Conservation (phyloP, 352 stramenopile genomes). For the Hyaloperonospora brassicae region DNA sequence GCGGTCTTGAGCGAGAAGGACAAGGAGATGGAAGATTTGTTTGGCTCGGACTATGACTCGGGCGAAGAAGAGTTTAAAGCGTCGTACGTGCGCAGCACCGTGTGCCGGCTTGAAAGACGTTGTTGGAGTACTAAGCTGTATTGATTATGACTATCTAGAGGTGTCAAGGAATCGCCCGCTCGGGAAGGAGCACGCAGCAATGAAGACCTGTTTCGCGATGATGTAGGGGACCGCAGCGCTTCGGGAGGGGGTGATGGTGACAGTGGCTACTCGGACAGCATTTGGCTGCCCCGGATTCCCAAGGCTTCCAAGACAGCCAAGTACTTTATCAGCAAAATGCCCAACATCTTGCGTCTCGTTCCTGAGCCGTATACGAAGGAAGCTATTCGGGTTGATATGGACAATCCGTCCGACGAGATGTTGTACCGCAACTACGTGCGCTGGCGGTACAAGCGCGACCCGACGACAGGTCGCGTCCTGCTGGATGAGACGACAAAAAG, state of each 20-base stretch:
- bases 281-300: constrained; percentile 74
- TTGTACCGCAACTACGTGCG: constrained; percentile 84
- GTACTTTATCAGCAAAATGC: constrained; percentile 76
- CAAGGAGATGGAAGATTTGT: constrained; percentile 85
- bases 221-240: constrained; percentile 25
- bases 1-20: constrained; percentile 32
- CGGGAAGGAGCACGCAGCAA: constrained; percentile 46
- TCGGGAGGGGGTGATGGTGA: constrained; percentile 22
- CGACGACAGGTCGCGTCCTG: constrained; percentile 46
- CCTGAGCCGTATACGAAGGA: constrained; percentile 71
- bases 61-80: constrained; percentile 86
- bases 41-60: constrained; percentile 85
- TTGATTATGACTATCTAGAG: constrained; percentile 30
- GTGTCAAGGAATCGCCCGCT: constrained; percentile 76
- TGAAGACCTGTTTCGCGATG: constrained; percentile 39
- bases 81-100: constrained; percentile 34
- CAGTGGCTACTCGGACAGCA: constrained; percentile 36
- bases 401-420: constrained; percentile 74
- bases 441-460: constrained; percentile 66
- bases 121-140: constrained; percentile 3
- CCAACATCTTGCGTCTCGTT: constrained; percentile 78
- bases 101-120: background rate
- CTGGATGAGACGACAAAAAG: constrained; percentile 52
- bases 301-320: constrained; percentile 52
- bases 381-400: constrained; percentile 70